A percentile compares a stretch with the other conserved stretches of the same genome.
Conservation (phyloP, 768 basidiomycete species). For the Leccinum truebloodii region DNA sequence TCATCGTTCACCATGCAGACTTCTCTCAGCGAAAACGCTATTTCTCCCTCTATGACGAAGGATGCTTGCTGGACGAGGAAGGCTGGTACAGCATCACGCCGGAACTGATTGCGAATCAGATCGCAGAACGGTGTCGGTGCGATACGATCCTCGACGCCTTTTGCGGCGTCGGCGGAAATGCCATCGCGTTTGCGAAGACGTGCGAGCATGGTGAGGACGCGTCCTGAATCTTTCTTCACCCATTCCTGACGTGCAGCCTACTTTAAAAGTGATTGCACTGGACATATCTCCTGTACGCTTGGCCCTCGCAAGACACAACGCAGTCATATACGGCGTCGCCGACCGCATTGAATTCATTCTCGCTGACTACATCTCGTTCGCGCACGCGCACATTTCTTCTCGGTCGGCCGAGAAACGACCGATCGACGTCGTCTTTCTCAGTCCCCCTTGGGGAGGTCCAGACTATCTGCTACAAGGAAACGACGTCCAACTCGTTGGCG, state of each 20-base stretch:
- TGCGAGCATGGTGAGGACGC: constrained; percentile 81
- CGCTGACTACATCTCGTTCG: constrained; percentile 82
- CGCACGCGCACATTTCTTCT: constrained; percentile 46
- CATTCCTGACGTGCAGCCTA: constrained; percentile 2
- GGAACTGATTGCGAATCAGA: constrained; percentile 87
- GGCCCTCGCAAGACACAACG: constrained; percentile 91
- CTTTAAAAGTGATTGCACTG: constrained; percentile 79
- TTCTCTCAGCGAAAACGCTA: constrained; percentile 81
- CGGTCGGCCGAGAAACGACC: constrained; percentile 40
- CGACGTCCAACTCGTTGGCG: background rate
- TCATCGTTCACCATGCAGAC: constrained; percentile 49
- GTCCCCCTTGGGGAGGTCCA: constrained; percentile 96
- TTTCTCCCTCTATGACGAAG: constrained; percentile 77
- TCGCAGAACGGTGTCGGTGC: constrained; percentile 89
- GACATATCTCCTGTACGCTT: constrained; percentile 86
- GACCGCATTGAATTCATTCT: constrained; percentile 95
- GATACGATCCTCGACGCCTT: constrained; percentile 89
- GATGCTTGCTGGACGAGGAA: constrained; percentile 88
- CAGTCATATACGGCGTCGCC: constrained; percentile 89
- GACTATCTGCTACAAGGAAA: constrained; percentile 49
- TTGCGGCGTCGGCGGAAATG: constrained; percentile 96
- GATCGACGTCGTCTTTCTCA: constrained; percentile 90
- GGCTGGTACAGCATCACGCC: constrained; percentile 99
- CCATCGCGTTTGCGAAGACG: constrained; percentile 95
- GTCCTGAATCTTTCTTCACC: background rate